A percentile compares a stretch with the other conserved stretches of the same genome.
phyloP scores from a whole-genome alignment of 495 filamentous ascomycete species.

The Trichoderma gamsii region DNA sequence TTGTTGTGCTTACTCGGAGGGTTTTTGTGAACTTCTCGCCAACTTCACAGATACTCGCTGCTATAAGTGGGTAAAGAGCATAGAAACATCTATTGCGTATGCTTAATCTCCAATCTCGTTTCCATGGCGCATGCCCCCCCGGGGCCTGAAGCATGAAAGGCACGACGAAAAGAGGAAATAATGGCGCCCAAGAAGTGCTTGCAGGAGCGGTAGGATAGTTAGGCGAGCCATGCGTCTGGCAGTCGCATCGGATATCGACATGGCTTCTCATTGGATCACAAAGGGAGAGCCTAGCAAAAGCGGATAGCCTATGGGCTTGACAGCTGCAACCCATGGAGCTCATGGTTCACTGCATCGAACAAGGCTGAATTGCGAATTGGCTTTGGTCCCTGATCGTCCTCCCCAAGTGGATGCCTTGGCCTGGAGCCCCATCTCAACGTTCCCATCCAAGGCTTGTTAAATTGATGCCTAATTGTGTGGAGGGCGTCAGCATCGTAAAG shows the following conservation, averaged over 20 bases:
- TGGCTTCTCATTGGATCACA: neutral
- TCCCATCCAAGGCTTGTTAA: neutral
- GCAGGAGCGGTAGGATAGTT: neutral
- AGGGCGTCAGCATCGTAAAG: neutral
- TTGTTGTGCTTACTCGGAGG: neutral
- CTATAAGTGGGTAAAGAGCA: neutral
- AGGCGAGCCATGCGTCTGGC: neutral
- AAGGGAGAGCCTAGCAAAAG: neutral
- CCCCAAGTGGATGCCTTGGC: neutral
- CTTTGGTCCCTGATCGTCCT: neutral
- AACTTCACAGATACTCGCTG: too few relatives aligned
- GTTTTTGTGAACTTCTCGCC: neutral
- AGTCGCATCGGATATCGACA: constrained; percentile 10
- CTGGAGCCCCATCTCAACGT: neutral
- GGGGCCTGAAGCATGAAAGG: neutral
- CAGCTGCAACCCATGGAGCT: neutral
- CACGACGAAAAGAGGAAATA: neutral
- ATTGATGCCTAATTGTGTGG: neutral
- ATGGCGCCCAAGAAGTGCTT: neutral
- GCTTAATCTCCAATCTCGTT: neutral
- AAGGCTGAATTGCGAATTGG: neutral
- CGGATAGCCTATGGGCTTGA: neutral
- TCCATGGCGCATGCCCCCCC: neutral
- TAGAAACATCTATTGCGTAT: neutral
- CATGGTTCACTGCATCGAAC: neutral